Percentiles rank a stretch among this genome's conserved stretches.
Conservation (phyloP, 441 rosid species). For the Populus hybrid region DNA sequence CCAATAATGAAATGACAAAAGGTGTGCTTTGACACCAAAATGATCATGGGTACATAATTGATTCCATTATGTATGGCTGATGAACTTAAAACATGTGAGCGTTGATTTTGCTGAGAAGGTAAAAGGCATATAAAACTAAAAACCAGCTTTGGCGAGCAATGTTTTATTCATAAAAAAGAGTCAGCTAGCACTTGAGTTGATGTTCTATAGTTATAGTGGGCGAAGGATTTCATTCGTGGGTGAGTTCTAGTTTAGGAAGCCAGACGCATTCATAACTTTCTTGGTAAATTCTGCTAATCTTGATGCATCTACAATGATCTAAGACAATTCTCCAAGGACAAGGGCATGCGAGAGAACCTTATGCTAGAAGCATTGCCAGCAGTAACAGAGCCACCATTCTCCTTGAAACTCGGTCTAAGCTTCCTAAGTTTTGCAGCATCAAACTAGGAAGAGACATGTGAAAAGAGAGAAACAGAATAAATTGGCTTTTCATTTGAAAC, state of each 20-base stretch:
- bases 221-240: background rate
- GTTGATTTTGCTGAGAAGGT: background rate
- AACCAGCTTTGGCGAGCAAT: background rate
- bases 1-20: background rate
- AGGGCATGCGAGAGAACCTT: slow-evolving; percentile 41
- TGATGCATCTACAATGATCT: background rate
- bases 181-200: background rate
- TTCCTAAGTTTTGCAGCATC: slow-evolving; percentile 77
- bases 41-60: background rate
- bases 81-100: background rate
- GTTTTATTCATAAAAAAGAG: background rate
- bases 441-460: slow-evolving; percentile 46
- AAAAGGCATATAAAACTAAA: background rate
- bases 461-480: slow-evolving; percentile 1
- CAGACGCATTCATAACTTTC: background rate
- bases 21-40: background rate
- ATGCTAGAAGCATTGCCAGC: slow-evolving; percentile 98
- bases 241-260: background rate
- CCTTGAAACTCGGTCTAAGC: slow-evolving; percentile 89
- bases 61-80: background rate
- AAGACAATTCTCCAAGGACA: background rate
- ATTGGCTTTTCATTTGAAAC: background rate
- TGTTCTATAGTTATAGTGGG: background rate
- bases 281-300: background rate
- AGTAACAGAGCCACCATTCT: slow-evolving; percentile 81